Evolutionary conservation across 2,329 filamentous ascomycete species (phyloP), one percentile per base, ranked within the genome.

Genomic region (Paraphoma sp.): DNA sequence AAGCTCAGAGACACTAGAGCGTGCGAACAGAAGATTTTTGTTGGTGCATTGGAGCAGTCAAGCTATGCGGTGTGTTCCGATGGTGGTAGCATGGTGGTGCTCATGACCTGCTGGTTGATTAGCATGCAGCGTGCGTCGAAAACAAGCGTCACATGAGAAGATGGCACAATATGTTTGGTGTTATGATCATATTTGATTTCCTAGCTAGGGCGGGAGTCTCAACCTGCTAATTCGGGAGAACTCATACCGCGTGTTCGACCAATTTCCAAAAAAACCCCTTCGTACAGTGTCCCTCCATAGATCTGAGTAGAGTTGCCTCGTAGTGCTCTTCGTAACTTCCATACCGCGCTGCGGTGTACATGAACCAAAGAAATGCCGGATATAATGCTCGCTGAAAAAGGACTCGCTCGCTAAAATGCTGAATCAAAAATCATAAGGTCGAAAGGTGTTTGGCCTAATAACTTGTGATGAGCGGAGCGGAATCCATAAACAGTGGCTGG

Each of bases 401-500:
- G 64, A 73, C 65, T 70, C 68, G 73, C 72, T 75, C 70, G 72
- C 73, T 76, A 60, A 73, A 72, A 70, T 73, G 71, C 70, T 74
- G 56, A 58, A 66, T 69, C 70, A 72, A 70, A 71, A 73, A 70
- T 69, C 60, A 68, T 57, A 67, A 75, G 67, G 69, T 71, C 68
- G 59, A 53, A 14, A 36, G 53, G 52, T 51, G 47, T 49, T 54
- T 60, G 66, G 65, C 70, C 69, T 76, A 78, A 62, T 73, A 78
- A 67, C 72, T 72, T 70, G 75, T 65, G 62, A 77, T 76, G 69
- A 78, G 69, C 68, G 75, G 75, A 53, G 73, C 68, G 40, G 71
- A 71, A 67, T 80, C 76, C 67, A 79, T 70, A 69, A 80, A 69
- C 64, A 78, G 75, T 53, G 67, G 67, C 68, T 76, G 73, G 67